Evolutionary conservation across 176 grass and related monocot species (phyloP), one percentile per base, ranked within the genome.

Genomic region (Ampelocalamus luodianensis): DNA sequence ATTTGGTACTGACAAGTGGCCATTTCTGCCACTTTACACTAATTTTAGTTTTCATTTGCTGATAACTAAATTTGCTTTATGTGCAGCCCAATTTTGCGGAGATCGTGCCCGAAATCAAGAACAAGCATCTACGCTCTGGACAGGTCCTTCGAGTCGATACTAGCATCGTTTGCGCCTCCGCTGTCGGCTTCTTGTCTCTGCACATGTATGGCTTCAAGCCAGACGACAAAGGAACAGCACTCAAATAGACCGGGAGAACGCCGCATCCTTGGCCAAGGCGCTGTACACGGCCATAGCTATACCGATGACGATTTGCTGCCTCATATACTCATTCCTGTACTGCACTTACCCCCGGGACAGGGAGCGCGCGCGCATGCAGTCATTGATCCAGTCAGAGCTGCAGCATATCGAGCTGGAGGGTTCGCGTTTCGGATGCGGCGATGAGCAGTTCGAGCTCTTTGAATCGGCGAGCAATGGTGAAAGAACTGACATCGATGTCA

Each of bases 111-210:
- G 90, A 93, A 82, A 56, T 92, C 93, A 36, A 92, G 92, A 61
- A 93, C 95, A 46, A 94, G 92, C 74, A 91, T 97, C 22, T 97
- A 93, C 50, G 95, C 92, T 70, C 74, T 93, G 36, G 88, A 90
- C 22, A 72, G 64, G 62, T 88, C 85, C 3, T 93, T 84, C 15
- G 91, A 93, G 88, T 90, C 91, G 12, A 76, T 93, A 34, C 81
- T 90, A n/a, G 82, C 91, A 2, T 93, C 91, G 26, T 93, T 93
- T 48, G 91, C 91, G 15, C 91, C 88, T 36, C 81, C 14, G 13
- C 54, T 27, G 88, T 93, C 46, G 91, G 91, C 44, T 34, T 84
- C 81, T 42, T 93, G 73, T 81, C 91, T 0, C 80, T 90, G 68
- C 81, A 61, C 63, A 8, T 83, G 12, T 90, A 88, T 23, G 88